Conservation (phyloP, 805 yeast genomes). For the Yamadazyma endophytica region DNA sequence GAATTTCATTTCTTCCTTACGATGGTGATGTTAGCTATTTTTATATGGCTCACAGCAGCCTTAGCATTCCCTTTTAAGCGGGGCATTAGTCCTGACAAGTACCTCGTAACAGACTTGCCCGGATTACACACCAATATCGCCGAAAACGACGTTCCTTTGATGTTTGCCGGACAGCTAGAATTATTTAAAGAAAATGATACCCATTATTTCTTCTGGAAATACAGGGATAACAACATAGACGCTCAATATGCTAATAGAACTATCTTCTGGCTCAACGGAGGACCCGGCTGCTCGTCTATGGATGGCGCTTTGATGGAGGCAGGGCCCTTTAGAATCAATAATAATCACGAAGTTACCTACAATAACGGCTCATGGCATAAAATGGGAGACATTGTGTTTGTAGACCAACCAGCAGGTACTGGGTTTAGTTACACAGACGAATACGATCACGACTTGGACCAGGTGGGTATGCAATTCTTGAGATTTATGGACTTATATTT, state of each 20-base stretch:
- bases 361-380: conserved; percentile 85
- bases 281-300: conserved; percentile 98
- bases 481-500: conserved; percentile 64
- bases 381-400: conserved; percentile 71
- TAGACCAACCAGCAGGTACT: conserved; percentile 94
- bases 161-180: conserved; percentile 67
- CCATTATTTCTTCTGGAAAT: conserved; percentile 76
- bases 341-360: conserved; percentile 37
- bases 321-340: conserved; percentile 76
- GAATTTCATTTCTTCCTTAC: no score
- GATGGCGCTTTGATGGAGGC: conserved; percentile 93
- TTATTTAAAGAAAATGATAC: conserved; percentile 50
- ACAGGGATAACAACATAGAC: conserved; percentile 30
- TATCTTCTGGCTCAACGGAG: conserved; percentile 92
- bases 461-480: conserved; percentile 61
- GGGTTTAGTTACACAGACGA: conserved; percentile 71
- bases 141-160: conserved; percentile 38
- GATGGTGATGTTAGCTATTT: no score
- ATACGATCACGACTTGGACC: conserved; percentile 50
- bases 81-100: conserved; percentile 6
- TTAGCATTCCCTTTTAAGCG: conserved; percentile 5
- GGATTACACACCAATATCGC: conserved; percentile 31
- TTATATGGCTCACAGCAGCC: no score
- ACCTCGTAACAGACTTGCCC: conserved; percentile 31
- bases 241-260: conserved; percentile 40